phyloP scores from a whole-genome alignment of 129 eudicot genomes.

The Artemisia annua region DNA sequence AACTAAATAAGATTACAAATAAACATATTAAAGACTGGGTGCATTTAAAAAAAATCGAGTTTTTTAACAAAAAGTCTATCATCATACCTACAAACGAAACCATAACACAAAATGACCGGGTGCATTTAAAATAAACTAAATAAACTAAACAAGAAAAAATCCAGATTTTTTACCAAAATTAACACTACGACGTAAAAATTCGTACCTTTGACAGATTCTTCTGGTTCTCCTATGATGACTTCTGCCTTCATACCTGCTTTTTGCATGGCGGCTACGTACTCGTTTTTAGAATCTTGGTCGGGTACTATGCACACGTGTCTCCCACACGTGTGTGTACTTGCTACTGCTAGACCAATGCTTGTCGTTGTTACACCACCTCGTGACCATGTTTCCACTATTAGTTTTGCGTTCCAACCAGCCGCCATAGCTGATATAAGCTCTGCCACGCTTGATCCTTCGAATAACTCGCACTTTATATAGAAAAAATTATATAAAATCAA shows the following conservation, averaged over 20 bases:
- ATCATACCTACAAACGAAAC: too few relatives aligned
- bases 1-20: too few relatives aligned
- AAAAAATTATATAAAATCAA: not conserved
- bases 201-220: constrained; percentile 48
- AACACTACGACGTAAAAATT: too few relatives aligned
- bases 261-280: constrained; percentile 45
- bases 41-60: too few relatives aligned
- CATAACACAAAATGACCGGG: too few relatives aligned
- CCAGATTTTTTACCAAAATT: too few relatives aligned
- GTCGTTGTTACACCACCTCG: constrained; percentile 52
- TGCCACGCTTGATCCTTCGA: constrained; percentile 70
- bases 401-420: constrained; percentile 81
- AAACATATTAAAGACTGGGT: too few relatives aligned
- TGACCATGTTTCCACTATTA: constrained; percentile 75
- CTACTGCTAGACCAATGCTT: constrained; percentile 68
- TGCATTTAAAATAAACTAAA: too few relatives aligned
- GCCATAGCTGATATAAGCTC: constrained; percentile 95
- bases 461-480: constrained; percentile 45
- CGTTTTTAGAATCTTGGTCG: constrained; percentile 48
- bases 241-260: constrained; percentile 50
- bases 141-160: too few relatives aligned
- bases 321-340: constrained; percentile 62
- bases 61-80: constrained; percentile 60
- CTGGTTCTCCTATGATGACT: constrained; percentile 57
- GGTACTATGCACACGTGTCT: constrained; percentile 79